Base-by-base conservation (phyloP, 345 rosid genomes). In the Garcia nutans region DNA sequence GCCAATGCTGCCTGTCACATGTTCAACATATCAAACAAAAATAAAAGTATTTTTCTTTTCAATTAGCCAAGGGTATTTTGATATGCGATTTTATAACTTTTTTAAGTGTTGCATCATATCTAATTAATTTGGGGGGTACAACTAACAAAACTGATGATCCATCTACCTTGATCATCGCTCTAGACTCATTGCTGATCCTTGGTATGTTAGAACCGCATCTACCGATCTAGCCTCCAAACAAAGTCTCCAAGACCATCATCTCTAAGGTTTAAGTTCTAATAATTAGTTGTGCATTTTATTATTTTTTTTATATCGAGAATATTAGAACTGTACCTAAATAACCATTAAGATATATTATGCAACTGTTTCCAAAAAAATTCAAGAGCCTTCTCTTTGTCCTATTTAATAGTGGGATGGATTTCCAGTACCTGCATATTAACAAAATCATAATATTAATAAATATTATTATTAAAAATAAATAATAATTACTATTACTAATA, bases 171-270 rank as follows among this genome's bases (percentile, higher is more conserved):
- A 90, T 85, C 49, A 68, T 83, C 63, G 94, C 92, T 31, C 94
- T 92, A 41, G 92, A 85, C 65, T 87, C 90, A 41, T 74, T 84
- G 77, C 94, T 87, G 79, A 90, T 88, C 83, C 86, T 88, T 12
- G 94, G 84, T 74, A 88, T 90, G 76, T 90, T 90, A 75, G 92
- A 81, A 56, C 94, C 94, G 19, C 82, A 67, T 73, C 89, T 79
- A 12, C 92, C 91, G 8, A 90, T 90, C 85, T 87, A 76, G 71
- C 92, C 92, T 65, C 92, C 92, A 67, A 90, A 86, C 82, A 84
- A 28, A 2, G 87, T 75, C 74, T 88, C 92, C 49, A 88, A 78
- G 70, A 88, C 84, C 91, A 87, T 77, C 94, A 87, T 87, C 86
- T 87, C 90, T 31, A 87, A 58, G 4, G 89, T 88, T 59, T n/a